A percentile compares a stretch with the other conserved stretches of the same genome.
These are phyloP conservation scores for Cercospora zeae-maydis DNA, from an alignment of 2,329 filamentous ascomycete genomes.

Conservation along the genomic window DNA sequence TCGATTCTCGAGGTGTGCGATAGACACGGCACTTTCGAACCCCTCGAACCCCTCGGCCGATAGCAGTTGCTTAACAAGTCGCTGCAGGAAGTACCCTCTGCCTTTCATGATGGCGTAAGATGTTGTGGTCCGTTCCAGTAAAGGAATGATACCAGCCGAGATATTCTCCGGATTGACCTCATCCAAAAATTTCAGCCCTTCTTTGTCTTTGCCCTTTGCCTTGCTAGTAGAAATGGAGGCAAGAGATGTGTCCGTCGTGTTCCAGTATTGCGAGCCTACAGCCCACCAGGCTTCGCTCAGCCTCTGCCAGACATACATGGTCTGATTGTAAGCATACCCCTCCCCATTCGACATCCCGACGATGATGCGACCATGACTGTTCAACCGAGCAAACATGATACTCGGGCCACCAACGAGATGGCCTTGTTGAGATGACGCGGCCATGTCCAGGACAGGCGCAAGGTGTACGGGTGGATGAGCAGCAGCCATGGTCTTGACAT, in stretches of 20 bases:
- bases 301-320: conserved; percentile 88
- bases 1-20: conserved; percentile 92
- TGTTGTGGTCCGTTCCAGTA: conserved; percentile 90
- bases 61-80: conserved; percentile 83
- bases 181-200: conserved; percentile 50
- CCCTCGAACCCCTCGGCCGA: conserved; percentile 87
- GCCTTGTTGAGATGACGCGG: conserved; percentile 71
- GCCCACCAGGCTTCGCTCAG: conserved; percentile 99
- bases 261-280: conserved; percentile 97
- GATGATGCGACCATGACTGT: conserved; percentile 78
- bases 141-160: conserved; percentile 88
- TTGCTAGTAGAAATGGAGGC: conserved; percentile 69
- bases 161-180: conserved; percentile 57
- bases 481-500: conserved; percentile 69
- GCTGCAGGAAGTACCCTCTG: conserved; percentile 83
- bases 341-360: conserved; percentile 94
- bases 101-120: conserved; percentile 89
- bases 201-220: conserved; percentile 17
- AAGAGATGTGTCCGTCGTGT: conserved; percentile 88
- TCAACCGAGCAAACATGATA: conserved; percentile 86
- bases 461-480: conserved; percentile 88
- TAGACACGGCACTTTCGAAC: conserved; percentile 85
- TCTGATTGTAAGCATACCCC: conserved; percentile 81
- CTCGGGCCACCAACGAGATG: conserved; percentile 78
- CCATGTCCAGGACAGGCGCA: conserved; percentile 82